A percentile compares a stretch with the other conserved stretches of the same genome.
These are phyloP conservation scores for Fusarium neocosmosporiellum DNA, from an alignment of 2,329 filamentous ascomycete genomes.

Conservation along the genomic window DNA sequence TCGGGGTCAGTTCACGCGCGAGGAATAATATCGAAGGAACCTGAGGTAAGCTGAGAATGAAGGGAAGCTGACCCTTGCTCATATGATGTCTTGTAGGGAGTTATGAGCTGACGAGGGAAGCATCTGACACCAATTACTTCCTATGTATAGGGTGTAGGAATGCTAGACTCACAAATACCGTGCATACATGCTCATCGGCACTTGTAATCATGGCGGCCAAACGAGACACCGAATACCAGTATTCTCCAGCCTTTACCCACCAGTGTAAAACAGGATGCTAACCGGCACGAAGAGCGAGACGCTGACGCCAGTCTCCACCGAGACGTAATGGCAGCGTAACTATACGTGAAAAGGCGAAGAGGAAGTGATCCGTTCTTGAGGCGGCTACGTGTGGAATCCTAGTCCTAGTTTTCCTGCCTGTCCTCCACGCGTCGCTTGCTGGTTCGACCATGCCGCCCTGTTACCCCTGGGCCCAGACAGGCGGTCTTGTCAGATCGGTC, in stretches of 20 bases:
- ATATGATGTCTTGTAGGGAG: constrained; percentile 1
- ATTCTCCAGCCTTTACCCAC: not conserved
- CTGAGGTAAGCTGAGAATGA: constrained; percentile 4
- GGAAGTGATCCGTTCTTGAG: not conserved
- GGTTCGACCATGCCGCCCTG: constrained; percentile 12
- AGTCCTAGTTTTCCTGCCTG: not conserved
- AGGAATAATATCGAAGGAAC: not conserved
- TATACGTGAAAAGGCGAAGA: not conserved
- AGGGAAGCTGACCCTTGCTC: constrained; percentile 1
- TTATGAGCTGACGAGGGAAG: not conserved
- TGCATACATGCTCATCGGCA: not conserved
- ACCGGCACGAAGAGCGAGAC: not conserved
- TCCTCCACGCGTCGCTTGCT: constrained; percentile 23
- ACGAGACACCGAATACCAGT: not conserved
- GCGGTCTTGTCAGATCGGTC: constrained; percentile 5
- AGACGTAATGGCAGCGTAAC: not conserved
- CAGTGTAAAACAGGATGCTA: not conserved
- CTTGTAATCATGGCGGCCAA: not conserved
- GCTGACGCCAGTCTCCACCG: constrained; percentile 1
- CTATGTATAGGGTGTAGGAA: not conserved
- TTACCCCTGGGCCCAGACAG: constrained; percentile 6
- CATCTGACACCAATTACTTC: not conserved
- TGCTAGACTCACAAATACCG: not conserved
- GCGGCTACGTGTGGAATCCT: not conserved
- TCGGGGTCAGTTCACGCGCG: not conserved